Base-by-base conservation (phyloP, 305 asterid genomes). In the Fraxinus floribunda region DNA sequence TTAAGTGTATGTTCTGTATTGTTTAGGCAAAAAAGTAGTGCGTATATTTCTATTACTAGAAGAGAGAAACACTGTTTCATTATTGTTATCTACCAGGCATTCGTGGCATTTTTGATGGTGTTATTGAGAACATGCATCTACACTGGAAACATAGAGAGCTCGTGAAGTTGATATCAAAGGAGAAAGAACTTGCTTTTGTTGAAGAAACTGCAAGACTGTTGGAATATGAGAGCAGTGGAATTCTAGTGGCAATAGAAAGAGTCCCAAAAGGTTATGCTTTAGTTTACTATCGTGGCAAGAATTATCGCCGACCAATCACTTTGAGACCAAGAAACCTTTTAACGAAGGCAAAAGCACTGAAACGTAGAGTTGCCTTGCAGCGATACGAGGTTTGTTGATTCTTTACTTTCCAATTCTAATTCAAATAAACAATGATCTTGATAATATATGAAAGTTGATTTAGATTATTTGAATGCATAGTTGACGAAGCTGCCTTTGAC, bases 111-210 rank as follows among this genome's bases (percentile, higher is more conserved):
- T 94, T 96, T 89, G 99, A 96, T 86, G 99, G 99, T 86, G 98
- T 94, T 84, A 92, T 96, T 82, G 99, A 94, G 90, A 96, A 96
- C 90, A 96, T 96, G 99, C 98, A 96, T 89, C 92, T 96, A 57
- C 99, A 96, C 66, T 94, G 99, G 99, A 96, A 96, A 87, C 98
- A 94, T 82, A 93, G 99, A 87, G 99, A 96, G 86, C 94, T 96
- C 29, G 99, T 96, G 35, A 96, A 96, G 90, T 86, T 96, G 84
- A 91, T 96, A 87, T 96, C 99, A 13, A 96, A 96, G 79, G 98
- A 96, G 85, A 96, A 96, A 82, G 91, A 85, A 78, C 85, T 87
- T 84, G 87, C 97, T 70, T 93, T 94, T 83, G 98, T 88, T 80
- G 98, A 96, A 90, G 99, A 96, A 90, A 89, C 98, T 76, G 97